Base-by-base conservation (phyloP, 2,329 filamentous ascomycete genomes). In the Penicillium decumbens region DNA sequence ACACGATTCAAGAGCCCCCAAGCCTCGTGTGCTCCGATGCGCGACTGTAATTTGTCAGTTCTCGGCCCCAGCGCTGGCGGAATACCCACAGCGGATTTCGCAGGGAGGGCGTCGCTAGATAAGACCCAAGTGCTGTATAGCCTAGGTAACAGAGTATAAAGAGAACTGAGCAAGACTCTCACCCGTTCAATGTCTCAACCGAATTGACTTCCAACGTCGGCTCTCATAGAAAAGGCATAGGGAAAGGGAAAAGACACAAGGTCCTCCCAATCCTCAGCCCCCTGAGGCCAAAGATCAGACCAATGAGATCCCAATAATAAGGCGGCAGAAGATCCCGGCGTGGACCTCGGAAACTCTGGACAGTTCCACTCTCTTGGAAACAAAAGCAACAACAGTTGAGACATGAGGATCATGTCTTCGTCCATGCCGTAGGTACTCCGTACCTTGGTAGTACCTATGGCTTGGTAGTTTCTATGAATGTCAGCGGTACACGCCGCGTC, bases 11-110 rank as follows among this genome's bases (percentile, higher is more conserved):
- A 37, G 15, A 37, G 33, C 46, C 35, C 33, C 38, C 27, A 40
- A 39, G 29, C 42, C 44, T 47, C 44, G 51, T 49, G 50, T 54
- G 41, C 30, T 44, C 38, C 42, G 15, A 53, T 51, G 45, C 30
- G 30, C 40, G 28, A 45, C 45, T 51, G 45, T 56, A 47, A 51
- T 54, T 56, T 51, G 53, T 33, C 47, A 49, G 43, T 25, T 27
- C 25, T 5, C 41, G 40, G 33, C 42, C 35, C 47, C 47, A 44
- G 46, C 38, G 30, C 37, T 30, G 24, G 32, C 20, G n/a, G 8
- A 15, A 37, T 42, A 49, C 28, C 53, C 50, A 53, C 50, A 24
- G 15, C 18, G 18, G 15, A 53, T 39, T 35, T 12, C 37, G 28
- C 37, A 46, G 44, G 28, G 44, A 41, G 13, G 25, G 40, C 25